A percentile compares a stretch with the other conserved stretches of the same genome.
phyloP scores from a whole-genome alignment of 176 grass and related monocot genomes.

The Eragrostis curvula region DNA sequence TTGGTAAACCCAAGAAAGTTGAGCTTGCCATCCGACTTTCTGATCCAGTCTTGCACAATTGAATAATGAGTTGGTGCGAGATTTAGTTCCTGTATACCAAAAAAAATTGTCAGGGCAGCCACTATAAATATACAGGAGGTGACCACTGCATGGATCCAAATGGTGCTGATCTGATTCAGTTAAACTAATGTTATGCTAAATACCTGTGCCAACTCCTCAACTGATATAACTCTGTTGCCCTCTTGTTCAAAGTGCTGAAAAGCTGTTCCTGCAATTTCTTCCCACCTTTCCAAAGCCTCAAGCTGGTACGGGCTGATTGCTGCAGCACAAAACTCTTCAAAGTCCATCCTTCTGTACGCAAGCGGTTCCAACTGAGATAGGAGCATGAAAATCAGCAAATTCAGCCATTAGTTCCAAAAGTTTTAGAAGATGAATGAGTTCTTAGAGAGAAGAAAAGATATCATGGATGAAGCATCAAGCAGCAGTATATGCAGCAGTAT shows the following conservation, averaged over 20 bases:
- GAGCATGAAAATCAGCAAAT: conserved; percentile 31
- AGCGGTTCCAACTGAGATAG: conserved; percentile 83
- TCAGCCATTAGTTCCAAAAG: conserved; percentile 19
- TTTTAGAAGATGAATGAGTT: neutral
- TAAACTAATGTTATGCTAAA: neutral
- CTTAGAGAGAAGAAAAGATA: neutral
- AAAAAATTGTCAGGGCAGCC: neutral
- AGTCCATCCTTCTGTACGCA: conserved; percentile 86
- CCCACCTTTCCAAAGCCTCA: conserved; percentile 95
- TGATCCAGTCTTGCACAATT: conserved; percentile 95
- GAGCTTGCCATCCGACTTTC: conserved; percentile 91
- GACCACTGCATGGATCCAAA: neutral
- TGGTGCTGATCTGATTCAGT: neutral
- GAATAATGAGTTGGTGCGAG: conserved; percentile 79
- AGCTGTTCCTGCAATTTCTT: conserved; percentile 91
- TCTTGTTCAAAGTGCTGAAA: conserved; percentile 92
- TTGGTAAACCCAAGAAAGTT: conserved; percentile 96
- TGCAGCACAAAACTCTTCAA: conserved; percentile 96
- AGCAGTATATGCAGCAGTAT: neutral
- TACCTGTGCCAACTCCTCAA: conserved; percentile 95
- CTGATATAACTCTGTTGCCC: conserved; percentile 82
- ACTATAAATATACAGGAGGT: neutral
- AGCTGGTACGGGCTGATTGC: conserved; percentile 95
- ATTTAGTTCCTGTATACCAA: conserved; percentile 73
- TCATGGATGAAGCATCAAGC: neutral